A percentile compares a stretch with the other conserved stretches of the same genome.
Conservation (phyloP, 2,329 filamentous ascomycete species). For the Fusarium guadeloupense region DNA sequence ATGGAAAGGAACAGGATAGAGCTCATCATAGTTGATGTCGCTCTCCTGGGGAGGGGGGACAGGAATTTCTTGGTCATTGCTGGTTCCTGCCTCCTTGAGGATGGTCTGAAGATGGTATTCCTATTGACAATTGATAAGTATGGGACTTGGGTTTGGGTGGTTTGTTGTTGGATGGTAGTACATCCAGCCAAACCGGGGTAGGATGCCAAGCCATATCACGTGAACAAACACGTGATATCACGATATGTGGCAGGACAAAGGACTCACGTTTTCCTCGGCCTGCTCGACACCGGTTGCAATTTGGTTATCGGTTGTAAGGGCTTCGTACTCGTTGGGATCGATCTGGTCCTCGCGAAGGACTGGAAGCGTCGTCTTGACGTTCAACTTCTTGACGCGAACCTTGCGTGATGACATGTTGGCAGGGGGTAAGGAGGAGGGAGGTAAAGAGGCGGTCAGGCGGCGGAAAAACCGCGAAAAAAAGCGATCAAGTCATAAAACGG, state of each 20-base stretch:
- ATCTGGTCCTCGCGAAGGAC: slow-evolving; percentile 92
- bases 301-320: slow-evolving; percentile 82
- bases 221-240: slow-evolving; percentile 60
- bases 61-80: slow-evolving; percentile 69
- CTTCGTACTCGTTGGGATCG: slow-evolving; percentile 85
- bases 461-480: slow-evolving; percentile 71
- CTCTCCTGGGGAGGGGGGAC: slow-evolving; percentile 72
- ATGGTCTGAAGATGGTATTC: slow-evolving; percentile 96
- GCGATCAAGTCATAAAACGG: slow-evolving; percentile 69
- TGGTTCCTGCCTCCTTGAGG: slow-evolving; percentile 64
- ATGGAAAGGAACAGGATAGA: slow-evolving; percentile 82
- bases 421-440: slow-evolving; percentile 50
- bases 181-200: slow-evolving; percentile 9
- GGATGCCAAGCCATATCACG: slow-evolving; percentile 51
- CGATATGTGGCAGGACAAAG: slow-evolving; percentile 43
- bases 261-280: slow-evolving; percentile 93
- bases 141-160: background rate
- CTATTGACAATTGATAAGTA: slow-evolving; percentile 59
- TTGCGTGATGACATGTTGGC: slow-evolving; percentile 71
- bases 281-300: slow-evolving; percentile 98
- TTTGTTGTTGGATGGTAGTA: slow-evolving; percentile 22
- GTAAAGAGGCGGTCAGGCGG: slow-evolving; percentile 53
- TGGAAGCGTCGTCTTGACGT: slow-evolving; percentile 85
- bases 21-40: slow-evolving; percentile 82
- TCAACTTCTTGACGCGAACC: slow-evolving; percentile 89